Percentiles rank a stretch among this genome's conserved stretches.
These are phyloP conservation scores for Apiospora malaysiana DNA, from an alignment of 2,329 filamentous ascomycete genomes.

Conservation along the genomic window DNA sequence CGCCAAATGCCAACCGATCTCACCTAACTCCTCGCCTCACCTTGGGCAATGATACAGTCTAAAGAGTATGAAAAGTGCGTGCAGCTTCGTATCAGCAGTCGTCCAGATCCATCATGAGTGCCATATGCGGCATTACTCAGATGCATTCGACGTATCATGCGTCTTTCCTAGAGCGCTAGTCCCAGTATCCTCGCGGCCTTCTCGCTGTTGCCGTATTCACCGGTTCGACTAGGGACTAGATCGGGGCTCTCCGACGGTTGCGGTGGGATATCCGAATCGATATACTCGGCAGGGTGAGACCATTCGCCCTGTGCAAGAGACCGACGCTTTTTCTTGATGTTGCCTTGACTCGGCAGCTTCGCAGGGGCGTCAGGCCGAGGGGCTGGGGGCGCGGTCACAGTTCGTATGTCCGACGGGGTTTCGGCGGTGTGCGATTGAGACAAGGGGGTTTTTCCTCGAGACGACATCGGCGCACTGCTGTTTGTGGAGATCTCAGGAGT, in stretches of 20 bases:
- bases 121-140: not conserved
- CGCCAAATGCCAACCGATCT: not conserved
- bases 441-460: conserved; percentile 33
- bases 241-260: conserved; percentile 38
- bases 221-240: conserved; percentile 28
- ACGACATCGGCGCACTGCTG: conserved; percentile 20
- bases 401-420: conserved; percentile 31
- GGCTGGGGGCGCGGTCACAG: conserved; percentile 27
- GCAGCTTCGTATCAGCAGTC: not conserved
- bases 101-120: not conserved
- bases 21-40: conserved; percentile 22
- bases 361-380: conserved; percentile 30
- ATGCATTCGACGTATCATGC: not conserved
- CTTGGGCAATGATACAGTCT: not conserved
- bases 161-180: conserved; percentile 22
- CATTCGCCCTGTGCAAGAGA: conserved; percentile 39
- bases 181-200: conserved; percentile 25
- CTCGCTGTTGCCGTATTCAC: conserved; percentile 32
- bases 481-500: conserved; percentile 30
- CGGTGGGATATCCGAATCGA: conserved; percentile 31
- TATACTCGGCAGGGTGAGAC: conserved; percentile 39
- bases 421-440: conserved; percentile 29
- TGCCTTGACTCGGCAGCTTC: conserved; percentile 40
- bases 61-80: not conserved
- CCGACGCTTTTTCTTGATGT: conserved; percentile 43